Base-by-base conservation (phyloP, 768 basidiomycete genomes). In the Suillus paluster region DNA sequence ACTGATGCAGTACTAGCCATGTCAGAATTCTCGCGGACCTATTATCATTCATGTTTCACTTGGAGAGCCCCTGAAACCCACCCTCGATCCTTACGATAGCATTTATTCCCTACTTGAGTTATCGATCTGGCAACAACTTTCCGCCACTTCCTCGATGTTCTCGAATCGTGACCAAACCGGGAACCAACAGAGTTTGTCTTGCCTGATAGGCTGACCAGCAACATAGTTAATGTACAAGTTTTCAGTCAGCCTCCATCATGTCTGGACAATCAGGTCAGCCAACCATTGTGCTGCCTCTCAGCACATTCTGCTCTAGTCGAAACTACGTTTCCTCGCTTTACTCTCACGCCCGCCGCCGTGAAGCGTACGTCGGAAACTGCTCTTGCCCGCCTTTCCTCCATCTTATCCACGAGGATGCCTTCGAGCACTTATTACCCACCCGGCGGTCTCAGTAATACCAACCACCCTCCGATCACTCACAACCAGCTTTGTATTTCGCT, bases 401-500 rank as follows among this genome's bases (percentile, higher is more conserved):
- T 39, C 27, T 21, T 62, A 7, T 23, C 7, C 27, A 6, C 57
- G 4, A 62, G 27, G 11, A 41, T 23, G 33, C 57, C 34, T 25
- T 57, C 10, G 12, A 46, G 53, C 10, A 58, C 68, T 11, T 68
- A 61, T 42, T 71, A 62, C 17, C 30, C 60, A 4, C 69, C 64
- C 2, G 63, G 61, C 34, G 56, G 64, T 17, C 66, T 61, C 19
- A 59, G 58, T 9, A 54, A 66, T 52, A 25, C 36, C 23, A 63
- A 66, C 23, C 58, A 41, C 27, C 63, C 57, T 48, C 34, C 38
- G 3, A 63, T 68, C 21, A 62, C 62, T 42, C 57, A 61, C 15
- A 55, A 65, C 49, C 65, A 61, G 49, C n/a, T 73, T 15, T 65
- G 60, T 9, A 60, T 67, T 30, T 73, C 70, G 5, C 34, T 71